These are phyloP conservation scores for Sarocladium strictum DNA, from an alignment of 2,329 filamentous ascomycete species.

Conservation along the genomic window DNA sequence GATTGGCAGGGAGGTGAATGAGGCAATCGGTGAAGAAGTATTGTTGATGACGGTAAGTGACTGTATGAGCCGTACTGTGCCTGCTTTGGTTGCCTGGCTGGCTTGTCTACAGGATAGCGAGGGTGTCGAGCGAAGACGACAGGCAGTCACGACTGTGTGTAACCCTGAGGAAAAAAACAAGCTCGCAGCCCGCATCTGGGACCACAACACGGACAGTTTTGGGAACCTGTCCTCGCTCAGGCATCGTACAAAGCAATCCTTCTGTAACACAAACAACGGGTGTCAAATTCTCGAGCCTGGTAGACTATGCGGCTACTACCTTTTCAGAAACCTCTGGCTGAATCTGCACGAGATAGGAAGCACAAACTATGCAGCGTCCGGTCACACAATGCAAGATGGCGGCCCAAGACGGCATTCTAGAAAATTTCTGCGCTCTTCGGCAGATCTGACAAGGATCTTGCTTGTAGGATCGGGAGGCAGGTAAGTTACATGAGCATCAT, in stretches of 20 bases:
- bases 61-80: neutral
- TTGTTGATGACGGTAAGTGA: neutral
- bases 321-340: neutral
- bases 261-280: neutral
- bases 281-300: neutral
- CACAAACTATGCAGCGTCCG: neutral
- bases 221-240: neutral
- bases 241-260: neutral
- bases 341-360: neutral
- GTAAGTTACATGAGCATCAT: neutral
- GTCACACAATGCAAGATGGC: conserved; percentile 9
- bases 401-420: neutral
- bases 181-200: too few relatives aligned
- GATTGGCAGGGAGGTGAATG: neutral
- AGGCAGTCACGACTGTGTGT: too few relatives aligned
- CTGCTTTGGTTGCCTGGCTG: too few relatives aligned
- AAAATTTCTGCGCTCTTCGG: neutral
- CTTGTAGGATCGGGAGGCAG: neutral
- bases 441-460: neutral
- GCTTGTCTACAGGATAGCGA: too few relatives aligned
- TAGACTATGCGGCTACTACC: neutral
- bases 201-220: neutral
- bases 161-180: too few relatives aligned
- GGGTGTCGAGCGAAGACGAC: neutral
- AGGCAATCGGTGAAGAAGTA: neutral